Evolutionary conservation across 179 eudicot species (phyloP), one percentile per base, ranked within the genome.

Genomic region (Drosera spatulata): DNA sequence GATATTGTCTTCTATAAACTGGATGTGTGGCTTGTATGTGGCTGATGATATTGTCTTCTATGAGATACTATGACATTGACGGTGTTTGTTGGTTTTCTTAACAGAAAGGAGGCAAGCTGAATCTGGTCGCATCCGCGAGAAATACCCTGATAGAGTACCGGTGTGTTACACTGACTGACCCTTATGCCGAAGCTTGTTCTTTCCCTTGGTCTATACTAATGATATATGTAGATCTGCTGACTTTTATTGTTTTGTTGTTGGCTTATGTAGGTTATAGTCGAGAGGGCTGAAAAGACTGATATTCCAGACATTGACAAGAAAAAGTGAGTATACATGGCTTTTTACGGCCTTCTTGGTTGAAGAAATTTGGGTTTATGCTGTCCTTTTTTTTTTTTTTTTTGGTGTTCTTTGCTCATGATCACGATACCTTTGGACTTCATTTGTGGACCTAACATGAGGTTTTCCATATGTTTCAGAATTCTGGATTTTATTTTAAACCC

Each of bases 271-370:
- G 68, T 69, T 4, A 63, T 69, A 39, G 73, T 69, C 50, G 73
- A 69, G 48, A 69, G 44, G 64, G 68, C 73, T 62, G 73, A 63
- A 51, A 53, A 56, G 45, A 69, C 63, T 46, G 73, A 69, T 59
- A 63, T 69, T 4, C 64, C 73, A 22, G 64, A 69, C 64, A 63
- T 69, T 37, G 73, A 69, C 41, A 63, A 63, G 64, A 69, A 69
- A 39, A 69, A 63, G 73, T 69, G 3, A 55, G 73, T 53, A 5
- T 7, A 37, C 55, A 56, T 10, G 6, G 14, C n/a, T 44, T n/a
- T 39, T 14, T 6, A 52, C 22, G 12, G 55, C 22, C 39, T 56
- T 3, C 40, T 37, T 5, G 39, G 5, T 56, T 41, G 44, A 7
- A 41, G 42, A 33, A 6, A 8, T 33, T 22, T 2, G 22, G 22